phyloP scores from a whole-genome alignment of 2,329 filamentous ascomycete genomes.

The Claviceps cyperi region DNA sequence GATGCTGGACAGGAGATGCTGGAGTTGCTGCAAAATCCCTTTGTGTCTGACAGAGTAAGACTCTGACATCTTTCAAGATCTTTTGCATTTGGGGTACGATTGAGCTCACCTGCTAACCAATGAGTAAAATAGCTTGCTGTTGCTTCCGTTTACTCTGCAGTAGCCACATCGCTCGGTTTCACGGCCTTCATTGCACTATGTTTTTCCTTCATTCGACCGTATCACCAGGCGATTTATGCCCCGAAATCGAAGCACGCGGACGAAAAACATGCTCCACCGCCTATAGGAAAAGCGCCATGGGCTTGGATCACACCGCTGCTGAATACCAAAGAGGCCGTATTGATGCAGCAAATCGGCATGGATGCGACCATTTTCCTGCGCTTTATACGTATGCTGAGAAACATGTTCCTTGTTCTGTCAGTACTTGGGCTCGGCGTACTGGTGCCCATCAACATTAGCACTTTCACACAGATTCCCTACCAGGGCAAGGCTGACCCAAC shows the following conservation, averaged over 20 bases:
- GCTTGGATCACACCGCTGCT: slow-evolving; percentile 74
- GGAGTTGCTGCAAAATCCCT: slow-evolving; percentile 35
- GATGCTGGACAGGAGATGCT: slow-evolving; percentile 30
- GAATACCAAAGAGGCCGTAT: slow-evolving; percentile 58
- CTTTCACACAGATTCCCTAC: slow-evolving; percentile 13
- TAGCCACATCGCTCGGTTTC: slow-evolving; percentile 66
- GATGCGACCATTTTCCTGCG: slow-evolving; percentile 86
- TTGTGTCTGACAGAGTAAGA: slow-evolving; percentile 17
- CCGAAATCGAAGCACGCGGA: slow-evolving; percentile 89
- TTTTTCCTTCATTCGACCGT: slow-evolving; percentile 83
- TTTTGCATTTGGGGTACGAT: background rate
- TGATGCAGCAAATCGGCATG: slow-evolving; percentile 74
- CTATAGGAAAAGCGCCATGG: slow-evolving; percentile 73
- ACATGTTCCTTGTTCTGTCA: slow-evolving; percentile 65
- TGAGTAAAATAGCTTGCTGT: slow-evolving; percentile 13
- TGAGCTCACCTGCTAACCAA: background rate
- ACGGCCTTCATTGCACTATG: slow-evolving; percentile 58
- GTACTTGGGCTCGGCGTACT: slow-evolving; percentile 63
- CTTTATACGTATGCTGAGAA: slow-evolving; percentile 80
- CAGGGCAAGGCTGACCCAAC: slow-evolving; percentile 9
- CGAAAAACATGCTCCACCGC: slow-evolving; percentile 74
- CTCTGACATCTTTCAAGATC: background rate
- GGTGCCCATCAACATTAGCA: slow-evolving; percentile 61
- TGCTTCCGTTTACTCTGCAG: slow-evolving; percentile 57
- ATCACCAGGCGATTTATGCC: slow-evolving; percentile 85